These are phyloP conservation scores for Ensete glaucum DNA, from an alignment of 176 grass and related monocot genomes.

Conservation along the genomic window DNA sequence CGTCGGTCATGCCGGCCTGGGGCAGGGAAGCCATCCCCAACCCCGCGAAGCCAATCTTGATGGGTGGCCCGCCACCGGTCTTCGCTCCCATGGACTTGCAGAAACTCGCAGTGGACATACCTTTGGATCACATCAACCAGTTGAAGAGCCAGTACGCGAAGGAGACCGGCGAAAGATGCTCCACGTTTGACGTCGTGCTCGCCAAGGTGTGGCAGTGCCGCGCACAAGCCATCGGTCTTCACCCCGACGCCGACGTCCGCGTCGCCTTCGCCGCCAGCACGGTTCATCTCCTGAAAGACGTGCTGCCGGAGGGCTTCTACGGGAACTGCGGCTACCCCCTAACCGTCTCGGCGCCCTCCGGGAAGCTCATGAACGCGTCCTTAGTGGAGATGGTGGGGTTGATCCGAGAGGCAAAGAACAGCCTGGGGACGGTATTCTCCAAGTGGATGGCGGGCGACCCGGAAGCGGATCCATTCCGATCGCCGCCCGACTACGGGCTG, in stretches of 20 bases:
- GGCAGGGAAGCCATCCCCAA: slow-evolving; percentile 47
- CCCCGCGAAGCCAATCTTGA: slow-evolving; percentile 27
- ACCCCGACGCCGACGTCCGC: neutral
- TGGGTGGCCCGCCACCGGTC: slow-evolving; percentile 33
- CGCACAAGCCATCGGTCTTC: neutral
- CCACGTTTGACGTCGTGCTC: neutral
- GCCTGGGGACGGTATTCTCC: slow-evolving; percentile 30
- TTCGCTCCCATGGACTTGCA: slow-evolving; percentile 34
- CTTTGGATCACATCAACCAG: neutral
- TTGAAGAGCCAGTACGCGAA: neutral
- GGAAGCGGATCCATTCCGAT: slow-evolving; percentile 39
- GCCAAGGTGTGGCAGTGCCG: neutral
- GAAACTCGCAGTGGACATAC: neutral
- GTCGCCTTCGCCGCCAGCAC: neutral
- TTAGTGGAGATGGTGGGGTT: slow-evolving; percentile 40
- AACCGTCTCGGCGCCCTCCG: slow-evolving; percentile 25
- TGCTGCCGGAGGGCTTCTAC: slow-evolving; percentile 32
- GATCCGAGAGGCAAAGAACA: slow-evolving; percentile 53
- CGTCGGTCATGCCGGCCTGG: slow-evolving; percentile 41
- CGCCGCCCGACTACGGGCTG: slow-evolving; percentile 40
- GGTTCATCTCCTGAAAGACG: neutral
- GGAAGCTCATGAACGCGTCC: slow-evolving; percentile 5
- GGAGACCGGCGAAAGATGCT: neutral
- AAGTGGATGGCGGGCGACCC: slow-evolving; percentile 33
- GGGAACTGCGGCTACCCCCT: slow-evolving; percentile 65